Percentiles rank a stretch among this genome's conserved stretches.
phyloP scores from a whole-genome alignment of 192 early-diverging fungal species.

The Umbelopsis isabellina region DNA sequence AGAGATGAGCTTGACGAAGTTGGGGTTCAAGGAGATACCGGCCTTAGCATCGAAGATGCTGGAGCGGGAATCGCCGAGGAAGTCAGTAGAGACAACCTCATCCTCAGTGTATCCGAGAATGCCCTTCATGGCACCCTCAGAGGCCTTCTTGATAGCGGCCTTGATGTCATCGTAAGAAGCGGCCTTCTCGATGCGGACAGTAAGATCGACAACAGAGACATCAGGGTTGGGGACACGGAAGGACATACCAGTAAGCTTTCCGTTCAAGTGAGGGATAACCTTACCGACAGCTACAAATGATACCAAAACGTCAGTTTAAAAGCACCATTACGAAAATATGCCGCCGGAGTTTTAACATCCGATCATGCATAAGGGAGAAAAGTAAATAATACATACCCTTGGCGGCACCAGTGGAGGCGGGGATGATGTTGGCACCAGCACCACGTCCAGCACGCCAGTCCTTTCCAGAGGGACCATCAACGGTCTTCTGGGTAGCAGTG shows the following conservation, averaged over 20 bases:
- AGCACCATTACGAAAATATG: not conserved
- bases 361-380: constrained; percentile 6
- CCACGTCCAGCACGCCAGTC: constrained; percentile 98
- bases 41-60: constrained; percentile 96
- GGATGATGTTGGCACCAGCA: constrained; percentile 95
- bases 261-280: constrained; percentile 92
- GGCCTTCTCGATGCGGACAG: constrained; percentile 87
- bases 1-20: constrained; percentile 95
- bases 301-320: constrained; percentile 2
- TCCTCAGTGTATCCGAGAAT: constrained; percentile 94
- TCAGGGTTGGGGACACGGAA: constrained; percentile 95
- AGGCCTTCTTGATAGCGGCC: constrained; percentile 80
- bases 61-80: constrained; percentile 88
- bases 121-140: constrained; percentile 80
- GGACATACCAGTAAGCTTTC: constrained; percentile 98
- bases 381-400: constrained; percentile 56
- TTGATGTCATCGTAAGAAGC: constrained; percentile 94
- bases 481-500: constrained; percentile 99
- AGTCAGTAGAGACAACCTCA: constrained; percentile 94
- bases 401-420: constrained; percentile 96
- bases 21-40: constrained; percentile 91
- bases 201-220: constrained; percentile 98
- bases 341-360: not conserved
- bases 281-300: constrained; percentile 77
- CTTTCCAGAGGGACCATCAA: constrained; percentile 95